Conservation (phyloP, 805 yeast species). For the Wilhelminamyces savonicus region DNA sequence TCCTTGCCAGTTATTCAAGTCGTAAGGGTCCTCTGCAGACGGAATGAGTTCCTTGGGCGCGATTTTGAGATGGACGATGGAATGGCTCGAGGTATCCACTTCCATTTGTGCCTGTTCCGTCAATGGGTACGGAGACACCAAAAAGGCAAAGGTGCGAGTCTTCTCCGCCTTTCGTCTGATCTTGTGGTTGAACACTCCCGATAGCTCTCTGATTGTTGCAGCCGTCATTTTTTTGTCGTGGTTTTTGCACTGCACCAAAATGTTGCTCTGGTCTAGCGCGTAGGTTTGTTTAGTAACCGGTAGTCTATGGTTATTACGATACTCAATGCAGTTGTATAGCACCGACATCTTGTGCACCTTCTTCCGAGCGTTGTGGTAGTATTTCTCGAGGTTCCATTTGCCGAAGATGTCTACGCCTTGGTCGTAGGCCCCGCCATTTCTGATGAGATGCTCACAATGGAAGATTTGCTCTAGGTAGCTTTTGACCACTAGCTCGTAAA, state of each 20-base stretch:
- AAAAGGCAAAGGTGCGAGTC: constrained; percentile 27
- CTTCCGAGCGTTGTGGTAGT: constrained; percentile 7
- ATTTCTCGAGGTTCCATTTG: constrained; percentile 37
- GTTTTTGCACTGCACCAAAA: constrained; percentile 54
- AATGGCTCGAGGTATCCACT: constrained; percentile 39
- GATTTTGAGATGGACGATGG: constrained; percentile 39
- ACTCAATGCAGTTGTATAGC: constrained; percentile 12
- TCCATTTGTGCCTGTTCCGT: constrained; percentile 42
- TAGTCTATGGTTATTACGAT: constrained; percentile 3
- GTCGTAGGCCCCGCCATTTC: constrained; percentile 53
- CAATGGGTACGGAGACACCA: constrained; percentile 41
- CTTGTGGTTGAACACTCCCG: constrained; percentile 43
- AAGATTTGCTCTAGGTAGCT: constrained; percentile 32
- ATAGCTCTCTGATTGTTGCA: constrained; percentile 43
- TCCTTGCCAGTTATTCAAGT: constrained; percentile 30
- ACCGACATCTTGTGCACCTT: constrained; percentile 6
- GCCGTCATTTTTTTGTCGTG: constrained; percentile 40
- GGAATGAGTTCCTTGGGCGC: constrained; percentile 20
- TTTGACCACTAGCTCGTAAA: constrained; percentile 45
- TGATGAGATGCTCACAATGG: constrained; percentile 28
- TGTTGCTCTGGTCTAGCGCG: constrained; percentile 24
- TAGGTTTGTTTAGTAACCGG: constrained; percentile 8
- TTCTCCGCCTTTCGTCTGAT: constrained; percentile 13
- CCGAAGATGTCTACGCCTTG: constrained; percentile 54
- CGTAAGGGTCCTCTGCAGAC: constrained; percentile 18